phyloP scores from a whole-genome alignment of 2,329 filamentous ascomycete genomes.

The Aspergillus ochraceoroseus region DNA sequence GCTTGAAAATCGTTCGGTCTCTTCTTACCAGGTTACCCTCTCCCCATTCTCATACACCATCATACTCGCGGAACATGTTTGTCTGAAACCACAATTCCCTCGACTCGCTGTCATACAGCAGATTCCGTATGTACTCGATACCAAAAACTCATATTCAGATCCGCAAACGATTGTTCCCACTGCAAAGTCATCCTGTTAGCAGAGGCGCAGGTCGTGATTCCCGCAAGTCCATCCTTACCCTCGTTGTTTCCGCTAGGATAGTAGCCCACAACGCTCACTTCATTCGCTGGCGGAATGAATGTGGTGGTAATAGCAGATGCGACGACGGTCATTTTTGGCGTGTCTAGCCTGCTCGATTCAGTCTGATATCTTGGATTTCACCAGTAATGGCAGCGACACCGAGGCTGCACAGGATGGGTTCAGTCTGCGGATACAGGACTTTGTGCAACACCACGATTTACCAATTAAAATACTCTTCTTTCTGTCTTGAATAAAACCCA shows the following conservation, averaged over 20 bases:
- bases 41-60: constrained; percentile 4
- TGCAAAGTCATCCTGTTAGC: neutral
- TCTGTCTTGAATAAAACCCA: too few species aligned
- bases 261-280: constrained; percentile 7
- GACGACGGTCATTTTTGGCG: neutral
- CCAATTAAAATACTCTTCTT: too few species aligned
- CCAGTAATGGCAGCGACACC: too few species aligned
- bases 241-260: neutral
- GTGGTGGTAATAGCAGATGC: neutral
- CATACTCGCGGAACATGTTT: constrained; percentile 1
- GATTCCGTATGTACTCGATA: constrained; percentile 7
- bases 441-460: too few species aligned
- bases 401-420: too few species aligned
- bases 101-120: neutral
- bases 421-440: too few species aligned
- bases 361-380: neutral
- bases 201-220: neutral
- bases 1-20: neutral
- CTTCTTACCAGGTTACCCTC: neutral
- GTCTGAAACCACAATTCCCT: constrained; percentile 1
- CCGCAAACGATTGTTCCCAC: constrained; percentile 8
- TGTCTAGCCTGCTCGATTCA: neutral
- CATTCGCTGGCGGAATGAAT: neutral
- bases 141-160: constrained; percentile 3
- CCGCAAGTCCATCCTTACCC: neutral